These are phyloP conservation scores for Lipomyces chichibuensis DNA, from an alignment of 805 yeast species.

Conservation along the genomic window DNA sequence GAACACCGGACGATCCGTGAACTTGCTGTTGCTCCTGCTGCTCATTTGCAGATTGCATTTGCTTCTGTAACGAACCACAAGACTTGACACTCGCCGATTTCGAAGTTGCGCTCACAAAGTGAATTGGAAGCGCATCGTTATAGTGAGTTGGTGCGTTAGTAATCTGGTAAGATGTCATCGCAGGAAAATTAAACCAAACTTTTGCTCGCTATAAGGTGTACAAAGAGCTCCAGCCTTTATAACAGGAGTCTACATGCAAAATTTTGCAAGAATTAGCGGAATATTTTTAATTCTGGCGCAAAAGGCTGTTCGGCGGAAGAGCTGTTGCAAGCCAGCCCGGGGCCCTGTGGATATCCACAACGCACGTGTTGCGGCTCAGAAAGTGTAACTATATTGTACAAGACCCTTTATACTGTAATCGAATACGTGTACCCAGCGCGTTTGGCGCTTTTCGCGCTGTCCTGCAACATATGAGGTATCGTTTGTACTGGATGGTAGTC, in stretches of 20 bases:
- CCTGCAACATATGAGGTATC: not conserved
- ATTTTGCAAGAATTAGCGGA: no score
- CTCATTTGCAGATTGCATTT: conserved; percentile 1
- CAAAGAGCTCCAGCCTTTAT: no score
- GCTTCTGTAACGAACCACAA: conserved; percentile 15
- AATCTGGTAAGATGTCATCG: conserved; percentile 33
- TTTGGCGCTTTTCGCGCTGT: not conserved
- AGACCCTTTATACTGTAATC: not conserved
- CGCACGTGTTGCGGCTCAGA: not conserved
- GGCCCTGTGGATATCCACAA: not conserved
- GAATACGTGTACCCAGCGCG: no score
- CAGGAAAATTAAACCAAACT: no score
- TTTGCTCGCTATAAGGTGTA: no score
- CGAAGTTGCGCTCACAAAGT: conserved; percentile 20
- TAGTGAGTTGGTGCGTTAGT: conserved; percentile 29
- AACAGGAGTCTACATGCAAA: no score
- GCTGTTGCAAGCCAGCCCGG: no score
- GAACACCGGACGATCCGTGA: not conserved
- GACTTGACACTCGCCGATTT: conserved; percentile 7
- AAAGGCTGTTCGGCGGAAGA: no score
- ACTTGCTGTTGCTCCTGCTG: conserved; percentile 12
- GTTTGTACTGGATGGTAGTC: not conserved
- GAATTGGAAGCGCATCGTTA: conserved; percentile 32
- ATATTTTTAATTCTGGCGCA: no score
- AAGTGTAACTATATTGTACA: not conserved